Evolutionary conservation across 75 land plant genomes (phyloP).

Genomic region (Selaginella tamariscina): DNA sequence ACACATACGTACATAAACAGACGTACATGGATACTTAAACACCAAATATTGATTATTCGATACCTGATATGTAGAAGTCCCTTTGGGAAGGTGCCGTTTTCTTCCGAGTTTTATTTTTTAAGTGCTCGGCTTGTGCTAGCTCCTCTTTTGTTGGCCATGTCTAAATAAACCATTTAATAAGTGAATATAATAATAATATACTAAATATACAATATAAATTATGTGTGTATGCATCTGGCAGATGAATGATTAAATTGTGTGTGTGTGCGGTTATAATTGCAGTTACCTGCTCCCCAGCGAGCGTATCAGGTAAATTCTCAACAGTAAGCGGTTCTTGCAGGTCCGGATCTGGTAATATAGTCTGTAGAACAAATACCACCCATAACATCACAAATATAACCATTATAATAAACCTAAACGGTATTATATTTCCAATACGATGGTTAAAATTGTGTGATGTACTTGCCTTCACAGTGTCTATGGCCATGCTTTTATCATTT

Average conservation of each 20-base stretch:
- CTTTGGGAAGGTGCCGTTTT: conserved; percentile 58
- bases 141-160: conserved; percentile 99
- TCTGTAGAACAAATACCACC: conserved; percentile 19
- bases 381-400: not conserved
- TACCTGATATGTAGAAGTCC: conserved; percentile 94
- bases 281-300: conserved; percentile 87
- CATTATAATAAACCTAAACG: not conserved
- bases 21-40: no score
- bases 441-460: not conserved
- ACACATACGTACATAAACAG: not conserved
- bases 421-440: not conserved
- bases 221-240: not conserved
- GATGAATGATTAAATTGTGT: not conserved
- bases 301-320: conserved; percentile 74
- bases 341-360: conserved; percentile 43
- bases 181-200: not conserved
- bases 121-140: conserved; percentile 61
- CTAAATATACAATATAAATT: not conserved
- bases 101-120: conserved; percentile 24
- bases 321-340: conserved; percentile 59
- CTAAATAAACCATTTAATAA: conserved; percentile 22
- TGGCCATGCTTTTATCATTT: not conserved
- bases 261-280: not conserved
- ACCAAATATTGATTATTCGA: not conserved
- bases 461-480: not conserved